Percentiles rank a stretch among this genome's conserved stretches.
Conservation (phyloP, 495 filamentous ascomycete genomes). For the Xylaria flabelliformis region DNA sequence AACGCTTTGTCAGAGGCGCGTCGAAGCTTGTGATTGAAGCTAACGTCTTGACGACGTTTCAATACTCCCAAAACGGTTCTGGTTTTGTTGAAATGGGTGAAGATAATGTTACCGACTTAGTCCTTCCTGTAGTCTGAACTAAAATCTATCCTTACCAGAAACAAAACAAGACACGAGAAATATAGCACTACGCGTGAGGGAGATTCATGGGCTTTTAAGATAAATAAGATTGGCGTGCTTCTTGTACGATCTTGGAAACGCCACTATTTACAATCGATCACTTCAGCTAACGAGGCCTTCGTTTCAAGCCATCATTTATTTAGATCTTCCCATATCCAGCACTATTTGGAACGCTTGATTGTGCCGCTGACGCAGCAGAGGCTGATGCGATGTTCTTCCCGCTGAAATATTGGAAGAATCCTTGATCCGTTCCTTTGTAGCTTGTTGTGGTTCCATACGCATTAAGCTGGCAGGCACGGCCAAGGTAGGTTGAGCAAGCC, state of each 20-base stretch:
- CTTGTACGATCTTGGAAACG: neutral
- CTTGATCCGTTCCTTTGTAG: constrained; percentile 41
- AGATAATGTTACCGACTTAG: neutral
- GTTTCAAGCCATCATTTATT: neutral
- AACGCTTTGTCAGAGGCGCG: neutral
- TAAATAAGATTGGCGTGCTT: neutral
- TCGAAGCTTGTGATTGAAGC: neutral
- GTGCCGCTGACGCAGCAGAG: constrained; percentile 41
- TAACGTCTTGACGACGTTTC: neutral
- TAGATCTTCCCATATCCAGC: constrained; percentile 31
- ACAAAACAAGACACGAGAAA: neutral
- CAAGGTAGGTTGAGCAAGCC: constrained; percentile 50
- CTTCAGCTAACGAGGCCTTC: neutral
- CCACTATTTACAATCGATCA: neutral
- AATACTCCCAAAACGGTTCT: neutral
- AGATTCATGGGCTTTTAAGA: neutral
- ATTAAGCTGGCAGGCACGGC: constrained; percentile 54
- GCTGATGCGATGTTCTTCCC: constrained; percentile 59
- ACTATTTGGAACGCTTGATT: constrained; percentile 39
- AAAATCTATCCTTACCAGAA: neutral
- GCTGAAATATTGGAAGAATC: constrained; percentile 55
- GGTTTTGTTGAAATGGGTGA: neutral
- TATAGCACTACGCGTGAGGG: neutral
- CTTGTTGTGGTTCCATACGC: constrained; percentile 54
- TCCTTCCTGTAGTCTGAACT: neutral